Evolutionary conservation across 352 stramenopile species (phyloP), one percentile per base, ranked within the genome.

Genomic region (Albugo candida): DNA sequence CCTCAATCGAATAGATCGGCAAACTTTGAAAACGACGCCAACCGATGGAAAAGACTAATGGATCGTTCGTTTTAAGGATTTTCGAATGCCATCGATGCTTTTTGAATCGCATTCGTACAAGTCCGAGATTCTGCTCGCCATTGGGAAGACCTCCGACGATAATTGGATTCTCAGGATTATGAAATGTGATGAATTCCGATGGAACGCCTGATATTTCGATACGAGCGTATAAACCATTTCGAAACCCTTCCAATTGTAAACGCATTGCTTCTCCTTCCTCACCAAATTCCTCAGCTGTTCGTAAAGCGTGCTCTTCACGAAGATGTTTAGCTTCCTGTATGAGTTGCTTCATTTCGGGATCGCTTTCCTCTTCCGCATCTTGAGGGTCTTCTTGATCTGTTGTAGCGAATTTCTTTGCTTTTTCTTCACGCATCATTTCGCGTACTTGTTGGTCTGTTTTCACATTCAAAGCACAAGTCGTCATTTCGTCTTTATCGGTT

Each of bases 21-120:
- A 99, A 74, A 57, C 84, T 96, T 64, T 99, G 95, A 67, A 99
- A 99, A 14, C 96, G 81, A 11, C 96, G 83, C 96, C 96, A 99
- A 12, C 96, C 96, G 47, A 98, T 76, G 13, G 88, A 98, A 47
- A 99, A 97, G 11, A 99, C 81, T 18, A 99, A 64, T 18, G 95
- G 95, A 62, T 99, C 96, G 53, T 96, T 92, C 40, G 84, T 95
- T 64, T 99, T 99, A 12, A 99, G 66, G 45, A 98, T 97, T 60
- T 96, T 96, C 45, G 74, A 89, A 65, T 98, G 91, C 96, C 96
- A 99, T 47, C 95, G 80, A 64, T 99, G 96, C 62, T 97, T 97
- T 73, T 99, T 99, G 59, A 99, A 96, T 13, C 96, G 79, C 64
- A 96, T 93, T 14, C 93, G 86, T 31, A 97, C 77, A 27, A 98